A percentile compares a stretch with the other conserved stretches of the same genome.
phyloP scores from a whole-genome alignment of 2,329 filamentous ascomycete genomes.

The Microcyclospora pomicola region DNA sequence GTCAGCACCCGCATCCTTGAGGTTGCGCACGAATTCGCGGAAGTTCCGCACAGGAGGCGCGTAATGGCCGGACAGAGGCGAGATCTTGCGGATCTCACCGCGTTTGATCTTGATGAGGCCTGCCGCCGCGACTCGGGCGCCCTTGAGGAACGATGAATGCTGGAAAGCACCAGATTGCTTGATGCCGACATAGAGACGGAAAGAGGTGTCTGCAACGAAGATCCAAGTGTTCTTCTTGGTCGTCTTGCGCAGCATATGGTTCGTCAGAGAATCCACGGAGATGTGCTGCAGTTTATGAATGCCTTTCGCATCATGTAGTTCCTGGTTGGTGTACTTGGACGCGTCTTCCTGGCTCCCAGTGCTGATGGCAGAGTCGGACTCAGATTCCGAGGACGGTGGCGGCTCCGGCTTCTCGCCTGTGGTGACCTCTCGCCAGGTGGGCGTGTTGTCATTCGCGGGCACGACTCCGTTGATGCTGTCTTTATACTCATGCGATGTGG shows the following conservation, averaged over 20 bases:
- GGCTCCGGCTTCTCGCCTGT: slow-evolving; percentile 19
- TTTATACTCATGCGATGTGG: slow-evolving; percentile 60
- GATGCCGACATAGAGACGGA: slow-evolving; percentile 77
- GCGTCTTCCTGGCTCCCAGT: slow-evolving; percentile 45
- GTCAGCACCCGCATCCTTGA: slow-evolving; percentile 63
- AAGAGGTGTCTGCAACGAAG: slow-evolving; percentile 76
- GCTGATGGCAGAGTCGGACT: slow-evolving; percentile 27
- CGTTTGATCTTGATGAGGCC: slow-evolving; percentile 76
- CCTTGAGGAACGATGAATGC: slow-evolving; percentile 79
- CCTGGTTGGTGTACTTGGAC: slow-evolving; percentile 51
- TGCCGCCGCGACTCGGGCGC: slow-evolving; percentile 65
- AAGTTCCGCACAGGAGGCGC: slow-evolving; percentile 74
- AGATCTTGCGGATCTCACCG: slow-evolving; percentile 60
- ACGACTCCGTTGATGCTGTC: slow-evolving; percentile 59
- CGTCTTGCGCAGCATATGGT: slow-evolving; percentile 63
- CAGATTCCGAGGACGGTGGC: slow-evolving; percentile 8
- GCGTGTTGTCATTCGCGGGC: slow-evolving; percentile 29
- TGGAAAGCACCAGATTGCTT: slow-evolving; percentile 82
- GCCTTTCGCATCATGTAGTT: slow-evolving; percentile 47
- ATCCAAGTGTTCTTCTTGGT: slow-evolving; percentile 88
- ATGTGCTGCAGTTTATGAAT: slow-evolving; percentile 51
- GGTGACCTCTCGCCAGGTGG: slow-evolving; percentile 27
- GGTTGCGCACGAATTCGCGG: slow-evolving; percentile 59
- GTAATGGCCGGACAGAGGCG: slow-evolving; percentile 62
- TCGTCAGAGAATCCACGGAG: slow-evolving; percentile 58